These are phyloP conservation scores for Pythium pyrilobum DNA, from an alignment of 352 stramenopile species.

Conservation along the genomic window DNA sequence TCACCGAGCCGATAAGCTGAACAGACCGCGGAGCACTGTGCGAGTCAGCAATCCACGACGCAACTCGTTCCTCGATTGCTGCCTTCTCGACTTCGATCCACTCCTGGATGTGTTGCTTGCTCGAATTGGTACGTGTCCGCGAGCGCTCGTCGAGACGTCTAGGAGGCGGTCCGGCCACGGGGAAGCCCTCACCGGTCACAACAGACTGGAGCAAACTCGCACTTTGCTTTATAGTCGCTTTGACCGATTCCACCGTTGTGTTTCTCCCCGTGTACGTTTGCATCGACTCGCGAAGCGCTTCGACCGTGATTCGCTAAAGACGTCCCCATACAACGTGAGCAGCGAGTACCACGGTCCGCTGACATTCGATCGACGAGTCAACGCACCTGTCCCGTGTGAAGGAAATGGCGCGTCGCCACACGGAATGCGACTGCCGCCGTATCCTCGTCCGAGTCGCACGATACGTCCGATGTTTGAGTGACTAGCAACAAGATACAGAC, in stretches of 20 bases:
- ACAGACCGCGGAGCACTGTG: neutral
- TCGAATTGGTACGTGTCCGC: neutral
- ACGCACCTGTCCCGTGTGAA: slow-evolving; percentile 10
- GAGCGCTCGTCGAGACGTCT: neutral
- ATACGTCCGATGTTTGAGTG: neutral
- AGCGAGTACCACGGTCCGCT: too few species aligned
- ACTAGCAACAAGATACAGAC: neutral
- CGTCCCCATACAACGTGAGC: neutral
- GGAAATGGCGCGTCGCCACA: slow-evolving; percentile 10
- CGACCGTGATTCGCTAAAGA: neutral
- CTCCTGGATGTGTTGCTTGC: neutral
- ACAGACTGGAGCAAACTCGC: too few species aligned
- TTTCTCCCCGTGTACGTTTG: neutral
- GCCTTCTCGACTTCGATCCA: slow-evolving; percentile 8
- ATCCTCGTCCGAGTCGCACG: neutral
- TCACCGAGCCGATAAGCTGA: neutral
- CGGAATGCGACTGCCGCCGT: slow-evolving; percentile 5
- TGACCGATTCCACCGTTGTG: neutral
- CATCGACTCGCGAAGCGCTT: neutral
- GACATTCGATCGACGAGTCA: too few species aligned
- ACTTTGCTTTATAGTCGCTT: neutral
- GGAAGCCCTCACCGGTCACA: too few species aligned
- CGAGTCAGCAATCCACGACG: slow-evolving; percentile 2
- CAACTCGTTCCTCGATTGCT: slow-evolving; percentile 1
- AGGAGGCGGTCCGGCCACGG: too few species aligned